Conservation (phyloP, 768 basidiomycete species). For the Rhodocollybia butyracea region DNA sequence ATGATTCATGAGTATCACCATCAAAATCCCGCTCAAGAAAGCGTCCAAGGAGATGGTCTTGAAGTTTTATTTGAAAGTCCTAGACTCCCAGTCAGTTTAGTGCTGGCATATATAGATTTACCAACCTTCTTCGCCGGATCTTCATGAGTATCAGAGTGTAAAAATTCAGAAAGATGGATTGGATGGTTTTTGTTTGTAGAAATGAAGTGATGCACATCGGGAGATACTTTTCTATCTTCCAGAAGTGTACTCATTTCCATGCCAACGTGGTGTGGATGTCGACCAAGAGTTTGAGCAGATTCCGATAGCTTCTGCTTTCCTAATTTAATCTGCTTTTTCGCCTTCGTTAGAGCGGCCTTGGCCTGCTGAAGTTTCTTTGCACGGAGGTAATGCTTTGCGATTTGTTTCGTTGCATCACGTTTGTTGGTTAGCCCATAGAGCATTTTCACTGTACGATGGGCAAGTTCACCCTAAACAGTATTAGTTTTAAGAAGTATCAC, state of each 20-base stretch:
- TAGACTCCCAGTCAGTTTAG: slow-evolving; percentile 2
- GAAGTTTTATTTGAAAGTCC: slow-evolving; percentile 23
- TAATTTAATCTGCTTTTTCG: not conserved
- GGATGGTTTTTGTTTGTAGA: not conserved
- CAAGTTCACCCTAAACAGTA: slow-evolving; percentile 33
- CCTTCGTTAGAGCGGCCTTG: not conserved
- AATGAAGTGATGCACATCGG: not conserved
- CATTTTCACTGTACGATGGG: slow-evolving; percentile 30
- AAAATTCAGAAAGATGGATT: not conserved
- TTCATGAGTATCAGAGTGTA: not conserved
- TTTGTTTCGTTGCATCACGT: slow-evolving; percentile 16
- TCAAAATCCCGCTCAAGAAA: slow-evolving; percentile 13
- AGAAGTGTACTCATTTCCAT: not conserved
- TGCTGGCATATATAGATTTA: not conserved
- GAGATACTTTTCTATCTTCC: not conserved
- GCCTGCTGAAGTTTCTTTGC: slow-evolving; percentile 8
- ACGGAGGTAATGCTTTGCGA: slow-evolving; percentile 16
- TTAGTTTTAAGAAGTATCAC: too few relatives aligned
- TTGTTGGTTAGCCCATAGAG: slow-evolving; percentile 30
- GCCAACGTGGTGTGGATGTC: not conserved
- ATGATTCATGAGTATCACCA: slow-evolving; percentile 14
- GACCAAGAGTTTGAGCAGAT: not conserved
- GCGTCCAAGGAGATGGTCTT: slow-evolving; percentile 25
- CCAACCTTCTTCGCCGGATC: not conserved
- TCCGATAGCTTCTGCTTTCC: not conserved